phyloP scores from a whole-genome alignment of 805 yeast species.

The Kuraishia hungarica region DNA sequence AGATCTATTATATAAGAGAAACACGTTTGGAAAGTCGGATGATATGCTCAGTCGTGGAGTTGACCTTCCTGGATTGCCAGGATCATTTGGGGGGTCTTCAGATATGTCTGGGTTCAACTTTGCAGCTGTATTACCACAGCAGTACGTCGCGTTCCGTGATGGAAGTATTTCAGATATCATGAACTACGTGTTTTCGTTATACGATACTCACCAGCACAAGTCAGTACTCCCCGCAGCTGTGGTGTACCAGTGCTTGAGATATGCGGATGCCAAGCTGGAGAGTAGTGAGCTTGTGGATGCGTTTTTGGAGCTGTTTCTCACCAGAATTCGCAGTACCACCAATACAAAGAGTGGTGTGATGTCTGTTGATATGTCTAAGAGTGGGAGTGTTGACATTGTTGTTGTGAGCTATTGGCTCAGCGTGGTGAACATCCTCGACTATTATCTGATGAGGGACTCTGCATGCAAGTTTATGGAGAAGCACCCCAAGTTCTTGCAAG shows the following conservation, averaged over 20 bases:
- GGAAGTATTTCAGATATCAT: slow-evolving; percentile 40
- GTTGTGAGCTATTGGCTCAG: slow-evolving; percentile 83
- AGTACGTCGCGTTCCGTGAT: slow-evolving; percentile 55
- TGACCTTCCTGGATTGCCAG: slow-evolving; percentile 2
- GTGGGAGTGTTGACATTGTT: slow-evolving; percentile 50
- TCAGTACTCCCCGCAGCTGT: slow-evolving; percentile 61
- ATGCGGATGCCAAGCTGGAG: slow-evolving; percentile 50
- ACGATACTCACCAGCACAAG: slow-evolving; percentile 37
- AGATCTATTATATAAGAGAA: slow-evolving; percentile 12
- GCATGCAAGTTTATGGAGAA: slow-evolving; percentile 40
- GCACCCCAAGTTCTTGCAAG: slow-evolving; percentile 56
- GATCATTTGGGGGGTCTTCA: slow-evolving; percentile 12
- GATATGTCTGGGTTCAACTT: slow-evolving; percentile 41
- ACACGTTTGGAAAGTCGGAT: slow-evolving; percentile 21
- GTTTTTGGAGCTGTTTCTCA: slow-evolving; percentile 49
- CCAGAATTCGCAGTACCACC: slow-evolving; percentile 52
- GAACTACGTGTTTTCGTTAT: slow-evolving; percentile 36
- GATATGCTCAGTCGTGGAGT: slow-evolving; percentile 24
- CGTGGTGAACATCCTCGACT: slow-evolving; percentile 65
- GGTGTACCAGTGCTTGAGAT: slow-evolving; percentile 61
- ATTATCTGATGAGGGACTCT: slow-evolving; percentile 61
- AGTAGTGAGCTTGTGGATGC: slow-evolving; percentile 48
- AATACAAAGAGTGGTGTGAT: slow-evolving; percentile 50
- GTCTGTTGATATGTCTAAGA: slow-evolving; percentile 24
- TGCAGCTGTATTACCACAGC: slow-evolving; percentile 43